A percentile compares a stretch with the other conserved stretches of the same genome.
phyloP scores from a whole-genome alignment of 805 yeast genomes.

The Candida broadrunensis region DNA sequence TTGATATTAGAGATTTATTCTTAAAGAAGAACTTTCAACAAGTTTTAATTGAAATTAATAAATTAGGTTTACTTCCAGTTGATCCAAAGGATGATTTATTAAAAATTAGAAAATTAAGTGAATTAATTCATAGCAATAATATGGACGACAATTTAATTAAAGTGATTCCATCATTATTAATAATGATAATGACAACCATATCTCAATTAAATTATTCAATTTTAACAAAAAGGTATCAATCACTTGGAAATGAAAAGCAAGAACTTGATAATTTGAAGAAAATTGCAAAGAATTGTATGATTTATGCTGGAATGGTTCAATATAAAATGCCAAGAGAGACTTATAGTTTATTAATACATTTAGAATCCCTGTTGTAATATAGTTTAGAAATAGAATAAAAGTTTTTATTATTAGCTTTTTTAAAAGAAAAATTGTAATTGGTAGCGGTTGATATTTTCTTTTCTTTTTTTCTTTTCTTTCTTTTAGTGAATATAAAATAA shows the following conservation, averaged over 20 bases:
- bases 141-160: slow-evolving; percentile 71
- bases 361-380: slow-evolving; percentile 49
- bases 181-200: slow-evolving; percentile 78
- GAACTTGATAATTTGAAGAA: slow-evolving; percentile 52
- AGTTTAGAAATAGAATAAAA: background rate
- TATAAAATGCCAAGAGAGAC: slow-evolving; percentile 88
- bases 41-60: slow-evolving; percentile 53
- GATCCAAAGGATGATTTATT: slow-evolving; percentile 44
- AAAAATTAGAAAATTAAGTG: slow-evolving; percentile 64
- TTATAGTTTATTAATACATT: slow-evolving; percentile 62
- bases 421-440: too few relatives aligned
- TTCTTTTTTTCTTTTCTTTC: too few relatives aligned
- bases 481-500: too few relatives aligned
- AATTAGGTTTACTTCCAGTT: slow-evolving; percentile 67
- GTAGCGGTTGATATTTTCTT: too few relatives aligned
- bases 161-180: slow-evolving; percentile 74
- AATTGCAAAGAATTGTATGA: slow-evolving; percentile 83
- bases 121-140: slow-evolving; percentile 51
- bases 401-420: too few relatives aligned
- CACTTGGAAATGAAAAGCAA: slow-evolving; percentile 45
- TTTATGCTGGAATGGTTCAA: slow-evolving; percentile 92
- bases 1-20: slow-evolving; percentile 62
- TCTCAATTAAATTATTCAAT: slow-evolving; percentile 52
- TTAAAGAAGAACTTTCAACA: slow-evolving; percentile 56
- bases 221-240: slow-evolving; percentile 40